Base-by-base conservation (phyloP, 2,329 filamentous ascomycete species). In the Ceratocystis eucalypticola region DNA sequence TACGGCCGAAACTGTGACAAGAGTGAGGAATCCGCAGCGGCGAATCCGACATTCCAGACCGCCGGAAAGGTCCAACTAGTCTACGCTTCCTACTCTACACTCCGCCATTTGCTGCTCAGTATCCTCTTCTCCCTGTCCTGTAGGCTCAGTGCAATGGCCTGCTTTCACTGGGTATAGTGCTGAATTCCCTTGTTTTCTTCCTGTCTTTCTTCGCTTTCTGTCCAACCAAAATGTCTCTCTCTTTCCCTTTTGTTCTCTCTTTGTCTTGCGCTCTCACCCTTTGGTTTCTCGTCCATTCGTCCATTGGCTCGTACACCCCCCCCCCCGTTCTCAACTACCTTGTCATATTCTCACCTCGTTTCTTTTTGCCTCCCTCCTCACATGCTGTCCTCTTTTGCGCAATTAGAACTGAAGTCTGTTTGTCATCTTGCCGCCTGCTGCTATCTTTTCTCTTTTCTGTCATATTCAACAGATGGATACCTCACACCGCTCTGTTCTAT, bases 21-120 rank as follows among this genome's bases (percentile, higher is more conserved):
- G 22, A 63, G 48, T 45, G 61, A 63, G 45, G 22, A 48, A 45
- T 28, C 20, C 25, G 22, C 61, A 46, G 61, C 41, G 61, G 61
- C 61, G 48, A 63, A 30, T 30, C 41, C 41, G 25, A 48, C 61
- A 63, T 63, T 63, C 61, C 61, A 63, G 41, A 22, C 22, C 30
- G 25, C 61, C 61, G 61, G 45, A 63, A 30, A 48, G 17, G 61
- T 25, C 41, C 25, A 46, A 48, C 15, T 48, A 25, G 45, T 30
- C 22, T 20, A n/a, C 61, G 10, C 6, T 17, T 46, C 20, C 41
- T 48, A 10, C 46, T 25, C 41, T 46, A 41, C 61, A 63, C 30
- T 44, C 28, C 48, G 25, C 2, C 61, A 8, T 57, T n/a, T 41
- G 37, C 37, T 41, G 12, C 12, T 15, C 10, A 41, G 37, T 4